Percentiles rank a stretch among this genome's conserved stretches.
Conservation (phyloP, 192 early-diverging fungal species). For the Backusella australiensis region DNA sequence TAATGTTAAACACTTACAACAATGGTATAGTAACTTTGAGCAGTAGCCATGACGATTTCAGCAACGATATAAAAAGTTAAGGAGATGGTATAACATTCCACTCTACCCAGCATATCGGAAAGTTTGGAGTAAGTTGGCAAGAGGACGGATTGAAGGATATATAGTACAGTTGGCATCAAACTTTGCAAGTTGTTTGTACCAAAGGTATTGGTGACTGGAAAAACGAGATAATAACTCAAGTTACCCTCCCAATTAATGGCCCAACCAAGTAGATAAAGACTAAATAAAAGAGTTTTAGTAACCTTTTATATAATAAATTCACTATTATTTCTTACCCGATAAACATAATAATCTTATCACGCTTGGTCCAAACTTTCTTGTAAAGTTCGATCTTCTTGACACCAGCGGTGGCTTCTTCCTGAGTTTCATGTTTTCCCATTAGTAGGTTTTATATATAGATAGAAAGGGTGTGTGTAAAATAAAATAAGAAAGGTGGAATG, state of each 20-base stretch:
- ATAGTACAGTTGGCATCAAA: conserved; percentile 14
- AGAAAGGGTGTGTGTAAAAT: not conserved
- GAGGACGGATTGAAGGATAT: conserved; percentile 17
- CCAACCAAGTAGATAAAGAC: conserved; percentile 12
- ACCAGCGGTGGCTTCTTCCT: not conserved
- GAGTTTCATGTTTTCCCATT: not conserved
- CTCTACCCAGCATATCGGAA: conserved; percentile 22
- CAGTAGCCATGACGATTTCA: not conserved
- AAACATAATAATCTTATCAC: conserved; percentile 8
- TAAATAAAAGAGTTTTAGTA: not conserved
- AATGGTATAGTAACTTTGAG: conserved; percentile 3
- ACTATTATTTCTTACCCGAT: not conserved
- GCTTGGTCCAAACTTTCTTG: conserved; percentile 10
- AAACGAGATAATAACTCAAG: not conserved
- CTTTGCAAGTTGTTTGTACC: conserved; percentile 11
- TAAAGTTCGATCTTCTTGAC: conserved; percentile 17
- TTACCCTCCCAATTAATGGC: conserved; percentile 13
- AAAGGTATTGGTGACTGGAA: conserved; percentile 10
- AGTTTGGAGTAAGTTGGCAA: conserved; percentile 20
- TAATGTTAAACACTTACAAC: not conserved
- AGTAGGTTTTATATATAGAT: not conserved
- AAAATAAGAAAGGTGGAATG: not conserved
- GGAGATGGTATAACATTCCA: conserved; percentile 6
- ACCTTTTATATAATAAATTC: not conserved
- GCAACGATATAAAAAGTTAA: conserved; percentile 4